Conservation (phyloP, 257 asterid genomes). For the Solanum lycopersicoides region DNA sequence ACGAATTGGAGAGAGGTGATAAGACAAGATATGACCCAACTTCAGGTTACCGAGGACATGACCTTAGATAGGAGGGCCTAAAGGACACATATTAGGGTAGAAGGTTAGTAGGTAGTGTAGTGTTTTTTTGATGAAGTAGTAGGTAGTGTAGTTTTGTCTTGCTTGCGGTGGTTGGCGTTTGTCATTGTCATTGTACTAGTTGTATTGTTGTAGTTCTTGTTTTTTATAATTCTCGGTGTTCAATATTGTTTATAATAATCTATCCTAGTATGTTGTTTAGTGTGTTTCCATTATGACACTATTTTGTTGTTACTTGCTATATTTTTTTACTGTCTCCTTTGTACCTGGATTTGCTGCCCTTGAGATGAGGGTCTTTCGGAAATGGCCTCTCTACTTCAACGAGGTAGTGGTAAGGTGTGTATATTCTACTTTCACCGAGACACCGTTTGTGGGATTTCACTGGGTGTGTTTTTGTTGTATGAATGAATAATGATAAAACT, state of each 20-base stretch:
- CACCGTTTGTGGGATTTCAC: neutral
- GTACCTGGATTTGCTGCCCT: neutral
- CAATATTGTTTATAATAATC: neutral
- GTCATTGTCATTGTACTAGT: neutral
- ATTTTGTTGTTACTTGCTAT: neutral
- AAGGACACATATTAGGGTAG: neutral
- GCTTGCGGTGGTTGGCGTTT: neutral
- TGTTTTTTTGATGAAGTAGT: neutral
- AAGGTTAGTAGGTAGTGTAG: neutral
- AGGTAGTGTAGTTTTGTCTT: neutral
- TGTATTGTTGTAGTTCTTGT: neutral
- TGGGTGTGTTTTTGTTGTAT: neutral
- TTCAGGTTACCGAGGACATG: neutral
- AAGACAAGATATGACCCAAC: neutral
- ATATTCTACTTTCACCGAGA: neutral
- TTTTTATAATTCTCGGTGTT: neutral
- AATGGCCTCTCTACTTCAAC: neutral
- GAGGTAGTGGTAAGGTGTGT: neutral
- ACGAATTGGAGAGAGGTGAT: neutral
- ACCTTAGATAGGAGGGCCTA: neutral
- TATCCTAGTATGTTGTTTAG: neutral
- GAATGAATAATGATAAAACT: neutral
- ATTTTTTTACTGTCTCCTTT: neutral
- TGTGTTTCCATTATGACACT: neutral
- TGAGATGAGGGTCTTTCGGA: neutral